phyloP scores from a whole-genome alignment of 2,329 filamentous ascomycete genomes.

The Penicillium sp. region DNA sequence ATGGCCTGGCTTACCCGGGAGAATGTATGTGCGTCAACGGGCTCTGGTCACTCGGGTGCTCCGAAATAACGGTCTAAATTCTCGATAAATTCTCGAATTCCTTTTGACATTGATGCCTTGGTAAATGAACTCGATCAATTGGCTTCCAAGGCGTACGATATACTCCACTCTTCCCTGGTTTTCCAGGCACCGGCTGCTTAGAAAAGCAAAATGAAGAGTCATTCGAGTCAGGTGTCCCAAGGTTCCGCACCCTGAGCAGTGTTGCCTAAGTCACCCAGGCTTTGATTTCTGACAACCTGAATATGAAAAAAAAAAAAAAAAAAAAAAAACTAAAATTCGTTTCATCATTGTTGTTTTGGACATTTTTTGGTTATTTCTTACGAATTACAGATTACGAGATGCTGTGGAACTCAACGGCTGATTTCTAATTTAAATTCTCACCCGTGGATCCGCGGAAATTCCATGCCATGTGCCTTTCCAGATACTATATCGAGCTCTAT shows the following conservation, averaged over 20 bases:
- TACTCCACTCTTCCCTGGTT: slow-evolving; percentile 6
- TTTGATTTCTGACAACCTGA: not conserved
- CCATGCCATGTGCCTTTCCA: not conserved
- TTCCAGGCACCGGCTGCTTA: slow-evolving; percentile 16
- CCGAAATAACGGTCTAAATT: slow-evolving; percentile 21
- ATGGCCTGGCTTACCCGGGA: slow-evolving; percentile 5
- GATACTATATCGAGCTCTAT: not conserved
- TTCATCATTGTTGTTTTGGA: not conserved
- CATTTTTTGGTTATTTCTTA: not conserved
- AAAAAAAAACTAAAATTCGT: too few relatives aligned
- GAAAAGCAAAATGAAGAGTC: slow-evolving; percentile 16
- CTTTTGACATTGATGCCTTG: slow-evolving; percentile 9
- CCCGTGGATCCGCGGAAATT: not conserved
- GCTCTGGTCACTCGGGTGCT: slow-evolving; percentile 6
- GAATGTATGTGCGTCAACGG: slow-evolving; percentile 7
- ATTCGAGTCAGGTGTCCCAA: slow-evolving; percentile 12
- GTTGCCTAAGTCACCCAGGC: slow-evolving; percentile 20
- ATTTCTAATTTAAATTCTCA: slow-evolving; percentile 7
- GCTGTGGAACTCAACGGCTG: slow-evolving; percentile 8
- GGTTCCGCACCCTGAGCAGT: slow-evolving; percentile 9
- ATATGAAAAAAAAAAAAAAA: not conserved
- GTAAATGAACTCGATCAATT: slow-evolving; percentile 5
- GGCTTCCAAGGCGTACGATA: slow-evolving; percentile 6
- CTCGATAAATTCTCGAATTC: not conserved
- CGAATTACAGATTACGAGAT: slow-evolving; percentile 2